phyloP scores from a whole-genome alignment of 805 yeast genomes.

The Candida pseudofarinosa region DNA sequence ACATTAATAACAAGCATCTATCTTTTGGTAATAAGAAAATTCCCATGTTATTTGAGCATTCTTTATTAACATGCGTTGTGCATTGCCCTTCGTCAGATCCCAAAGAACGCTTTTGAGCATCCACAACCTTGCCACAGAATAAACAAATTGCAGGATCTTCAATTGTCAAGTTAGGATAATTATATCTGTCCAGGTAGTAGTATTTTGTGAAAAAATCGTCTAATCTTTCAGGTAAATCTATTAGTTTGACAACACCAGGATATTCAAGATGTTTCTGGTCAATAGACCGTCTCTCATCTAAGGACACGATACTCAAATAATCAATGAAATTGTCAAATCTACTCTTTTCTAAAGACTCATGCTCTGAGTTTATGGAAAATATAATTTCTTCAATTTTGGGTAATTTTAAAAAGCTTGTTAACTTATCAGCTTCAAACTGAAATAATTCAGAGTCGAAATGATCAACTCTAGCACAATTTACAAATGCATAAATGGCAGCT shows the following conservation, averaged over 20 bases:
- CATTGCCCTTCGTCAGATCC: slow-evolving; percentile 71
- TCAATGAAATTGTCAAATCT: slow-evolving; percentile 20
- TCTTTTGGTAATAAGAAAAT: slow-evolving; percentile 70
- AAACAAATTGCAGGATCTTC: slow-evolving; percentile 84
- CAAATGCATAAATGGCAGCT: slow-evolving; percentile 52
- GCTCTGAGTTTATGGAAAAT: slow-evolving; percentile 12
- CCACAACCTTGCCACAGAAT: slow-evolving; percentile 69
- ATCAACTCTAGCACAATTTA: slow-evolving; percentile 46
- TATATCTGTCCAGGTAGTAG: slow-evolving; percentile 42
- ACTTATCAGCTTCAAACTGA: slow-evolving; percentile 49
- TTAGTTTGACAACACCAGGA: slow-evolving; percentile 61
- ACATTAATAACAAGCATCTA: slow-evolving; percentile 57
- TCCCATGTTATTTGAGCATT: slow-evolving; percentile 65
- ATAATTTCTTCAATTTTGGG: slow-evolving; percentile 30
- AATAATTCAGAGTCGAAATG: slow-evolving; percentile 18
- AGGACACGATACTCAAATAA: slow-evolving; percentile 6
- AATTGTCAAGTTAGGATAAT: slow-evolving; percentile 33
- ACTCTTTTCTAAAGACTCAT: slow-evolving; percentile 17
- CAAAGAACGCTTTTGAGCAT: slow-evolving; percentile 58
- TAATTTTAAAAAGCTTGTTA: slow-evolving; percentile 48
- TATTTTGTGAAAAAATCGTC: slow-evolving; percentile 65
- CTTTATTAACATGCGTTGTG: slow-evolving; percentile 60
- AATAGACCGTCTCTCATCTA: slow-evolving; percentile 6
- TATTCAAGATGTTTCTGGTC: slow-evolving; percentile 41
- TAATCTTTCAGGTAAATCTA: slow-evolving; percentile 61